Evolutionary conservation across 139 green algal genomes (phyloP).

Genomic region (Tetraselmis striata): DNA sequence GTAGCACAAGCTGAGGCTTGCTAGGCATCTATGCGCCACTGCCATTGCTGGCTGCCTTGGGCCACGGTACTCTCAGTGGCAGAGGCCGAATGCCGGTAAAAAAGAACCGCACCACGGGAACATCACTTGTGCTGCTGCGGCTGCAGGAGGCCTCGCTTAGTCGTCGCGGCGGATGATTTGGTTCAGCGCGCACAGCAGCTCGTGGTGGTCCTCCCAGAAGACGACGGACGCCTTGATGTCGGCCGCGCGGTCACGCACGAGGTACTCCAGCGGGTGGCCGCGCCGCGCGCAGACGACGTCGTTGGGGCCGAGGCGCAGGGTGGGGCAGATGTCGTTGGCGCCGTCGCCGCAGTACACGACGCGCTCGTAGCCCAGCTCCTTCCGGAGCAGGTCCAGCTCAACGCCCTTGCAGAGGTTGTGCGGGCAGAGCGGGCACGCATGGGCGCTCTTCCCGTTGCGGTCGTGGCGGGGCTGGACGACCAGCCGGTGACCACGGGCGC

Average conservation of each 20-base stretch:
- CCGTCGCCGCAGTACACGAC: slow-evolving; percentile 72
- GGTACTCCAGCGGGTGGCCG: slow-evolving; percentile 11
- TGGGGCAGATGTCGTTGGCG: slow-evolving; percentile 72
- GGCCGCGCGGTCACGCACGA: background rate
- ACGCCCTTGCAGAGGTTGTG: slow-evolving; percentile 74
- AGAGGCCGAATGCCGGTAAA: too few species aligned
- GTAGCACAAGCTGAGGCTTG: too few species aligned
- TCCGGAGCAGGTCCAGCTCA: slow-evolving; percentile 49
- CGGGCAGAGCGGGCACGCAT: slow-evolving; percentile 66
- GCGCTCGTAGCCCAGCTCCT: slow-evolving; percentile 16
- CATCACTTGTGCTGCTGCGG: too few species aligned
- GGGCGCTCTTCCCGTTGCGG: slow-evolving; percentile 9
- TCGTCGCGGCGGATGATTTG: background rate
- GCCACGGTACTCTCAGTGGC: too few species aligned
- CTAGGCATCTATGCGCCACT: too few species aligned
- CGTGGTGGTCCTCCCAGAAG: background rate
- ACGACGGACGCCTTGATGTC: background rate
- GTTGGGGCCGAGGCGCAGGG: slow-evolving; percentile 43
- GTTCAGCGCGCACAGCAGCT: background rate
- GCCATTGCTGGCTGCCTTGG: too few species aligned
- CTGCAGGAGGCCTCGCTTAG: too few species aligned
- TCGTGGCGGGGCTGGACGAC: slow-evolving; percentile 15
- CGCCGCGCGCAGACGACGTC: slow-evolving; percentile 63
- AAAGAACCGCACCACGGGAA: too few species aligned
- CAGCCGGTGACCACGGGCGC: slow-evolving; percentile 9